Conservation (phyloP, 163 green algal genomes). For the Volvox carteri region DNA sequence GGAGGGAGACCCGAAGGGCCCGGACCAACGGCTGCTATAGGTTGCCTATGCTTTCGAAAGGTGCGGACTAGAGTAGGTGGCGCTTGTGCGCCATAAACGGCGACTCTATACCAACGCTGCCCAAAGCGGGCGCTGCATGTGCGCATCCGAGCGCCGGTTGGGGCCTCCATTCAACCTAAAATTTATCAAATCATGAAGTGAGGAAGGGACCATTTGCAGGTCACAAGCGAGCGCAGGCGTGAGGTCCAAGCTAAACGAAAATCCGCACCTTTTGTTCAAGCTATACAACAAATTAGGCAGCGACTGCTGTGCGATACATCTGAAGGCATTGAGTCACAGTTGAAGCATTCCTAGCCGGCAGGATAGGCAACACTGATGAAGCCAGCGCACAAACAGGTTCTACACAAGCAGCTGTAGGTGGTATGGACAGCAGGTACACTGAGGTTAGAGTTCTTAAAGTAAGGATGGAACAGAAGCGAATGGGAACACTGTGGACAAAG, state of each 20-base stretch:
- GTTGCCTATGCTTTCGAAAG: not conserved
- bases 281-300: not conserved
- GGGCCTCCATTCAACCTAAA: slow-evolving; percentile 26
- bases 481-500: not conserved
- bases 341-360: not conserved
- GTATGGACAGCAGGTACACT: too few species aligned
- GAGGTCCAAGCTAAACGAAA: not conserved
- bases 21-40: not conserved
- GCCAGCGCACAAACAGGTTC: not conserved
- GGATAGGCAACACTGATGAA: not conserved
- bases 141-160: slow-evolving; percentile 11
- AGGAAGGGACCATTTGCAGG: not conserved
- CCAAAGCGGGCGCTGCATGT: not conserved
- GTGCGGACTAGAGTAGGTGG: not conserved
- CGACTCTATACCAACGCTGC: not conserved
- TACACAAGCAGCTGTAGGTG: too few species aligned
- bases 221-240: not conserved
- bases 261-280: slow-evolving; percentile 16
- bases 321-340: not conserved
- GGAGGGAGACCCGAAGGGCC: not conserved
- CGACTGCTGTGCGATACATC: not conserved
- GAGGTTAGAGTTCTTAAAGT: too few species aligned
- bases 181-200: not conserved
- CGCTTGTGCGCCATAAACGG: not conserved
- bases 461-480: too few species aligned